Base-by-base conservation (phyloP, 2,329 filamentous ascomycete species). In the Onygena corvina region DNA sequence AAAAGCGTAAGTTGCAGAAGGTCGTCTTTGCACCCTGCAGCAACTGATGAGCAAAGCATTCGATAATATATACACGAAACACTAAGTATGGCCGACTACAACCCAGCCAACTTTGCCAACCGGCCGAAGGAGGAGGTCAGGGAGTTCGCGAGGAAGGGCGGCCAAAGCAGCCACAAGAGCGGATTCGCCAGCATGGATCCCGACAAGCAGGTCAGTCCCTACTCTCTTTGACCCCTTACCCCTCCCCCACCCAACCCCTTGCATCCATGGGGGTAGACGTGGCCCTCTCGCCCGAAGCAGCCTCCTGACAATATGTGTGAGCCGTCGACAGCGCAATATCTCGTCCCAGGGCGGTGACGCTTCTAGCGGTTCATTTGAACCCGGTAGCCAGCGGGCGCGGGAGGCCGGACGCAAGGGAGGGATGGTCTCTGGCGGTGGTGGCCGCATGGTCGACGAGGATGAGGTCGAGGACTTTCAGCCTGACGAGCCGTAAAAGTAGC, bases 361-460 rank as follows among this genome's bases (percentile, higher is more conserved):
- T 0, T 77, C 74, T 0, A 66, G 67, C 30, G 75, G 76, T 3
- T 75, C 70, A 2, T 79, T 79, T 48, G 71, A 77, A 56, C 68
- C 69, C 0, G 73, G 76, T 4, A 73, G 70, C 44, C 69, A 75
- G 59, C 69, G 66, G 52, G 74, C 75, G 1, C 69, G 64, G 44
- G 75, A 77, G 59, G 75, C 75, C 14, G 76, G 76, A 2, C 64
- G 66, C 27, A 78, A 77, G 63, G 75, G 76, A 2, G 75, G 75
- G 14, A 31, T 42, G 20, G 47, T 50, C 14, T 25, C 42, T 12
- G 46, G 49, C n/a, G 51, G 33, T 8, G 31, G 36, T 21, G 35
- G 40, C 27, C 9, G 20, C 14, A 45, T 45, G 40, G 4, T 5
- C 11, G 27, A 5, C 27, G 33, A 36, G 4, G 33, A 36, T n/a